A percentile compares a stretch with the other conserved stretches of the same genome.
These are phyloP conservation scores for Pythium diclinum DNA, from an alignment of 352 stramenopile genomes.

Conservation along the genomic window DNA sequence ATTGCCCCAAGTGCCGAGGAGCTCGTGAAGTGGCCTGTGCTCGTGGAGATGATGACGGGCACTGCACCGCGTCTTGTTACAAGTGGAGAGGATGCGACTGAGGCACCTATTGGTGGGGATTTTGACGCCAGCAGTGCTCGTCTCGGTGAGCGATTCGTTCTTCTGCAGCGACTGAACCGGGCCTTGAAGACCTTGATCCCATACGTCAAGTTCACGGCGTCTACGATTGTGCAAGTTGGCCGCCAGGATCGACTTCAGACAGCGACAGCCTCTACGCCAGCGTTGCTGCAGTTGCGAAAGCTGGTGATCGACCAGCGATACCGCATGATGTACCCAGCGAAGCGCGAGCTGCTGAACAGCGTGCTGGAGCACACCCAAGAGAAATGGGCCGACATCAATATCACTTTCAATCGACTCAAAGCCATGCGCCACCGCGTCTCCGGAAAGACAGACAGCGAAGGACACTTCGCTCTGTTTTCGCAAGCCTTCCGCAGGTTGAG, in stretches of 20 bases:
- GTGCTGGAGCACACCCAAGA: constrained; percentile 38
- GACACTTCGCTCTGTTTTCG: constrained; percentile 69
- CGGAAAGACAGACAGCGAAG: constrained; percentile 56
- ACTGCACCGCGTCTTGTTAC: too few species aligned
- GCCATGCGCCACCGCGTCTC: constrained; percentile 72
- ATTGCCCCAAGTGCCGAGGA: constrained; percentile 44
- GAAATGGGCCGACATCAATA: too few species aligned
- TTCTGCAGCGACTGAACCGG: constrained; percentile 70
- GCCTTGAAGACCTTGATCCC: too few species aligned
- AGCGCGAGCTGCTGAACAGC: constrained; percentile 6
- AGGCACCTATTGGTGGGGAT: background rate
- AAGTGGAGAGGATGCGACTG: background rate
- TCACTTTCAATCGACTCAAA: constrained; percentile 53
- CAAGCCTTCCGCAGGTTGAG: constrained; percentile 82
- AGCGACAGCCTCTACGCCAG: constrained; percentile 29
- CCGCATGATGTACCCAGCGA: too few species aligned
- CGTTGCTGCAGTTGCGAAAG: too few species aligned
- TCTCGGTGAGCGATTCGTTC: constrained; percentile 57
- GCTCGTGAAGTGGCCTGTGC: constrained; percentile 61
- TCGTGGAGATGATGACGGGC: constrained; percentile 56
- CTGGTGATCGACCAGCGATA: too few species aligned
- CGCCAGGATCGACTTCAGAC: constrained; percentile 24
- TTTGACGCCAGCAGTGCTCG: constrained; percentile 5
- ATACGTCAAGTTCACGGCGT: too few species aligned
- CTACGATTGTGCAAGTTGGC: too few species aligned